Evolutionary conservation across 257 asterid genomes (phyloP), one percentile per base, ranked within the genome.

Genomic region (Rauvolfia tetraphylla): DNA sequence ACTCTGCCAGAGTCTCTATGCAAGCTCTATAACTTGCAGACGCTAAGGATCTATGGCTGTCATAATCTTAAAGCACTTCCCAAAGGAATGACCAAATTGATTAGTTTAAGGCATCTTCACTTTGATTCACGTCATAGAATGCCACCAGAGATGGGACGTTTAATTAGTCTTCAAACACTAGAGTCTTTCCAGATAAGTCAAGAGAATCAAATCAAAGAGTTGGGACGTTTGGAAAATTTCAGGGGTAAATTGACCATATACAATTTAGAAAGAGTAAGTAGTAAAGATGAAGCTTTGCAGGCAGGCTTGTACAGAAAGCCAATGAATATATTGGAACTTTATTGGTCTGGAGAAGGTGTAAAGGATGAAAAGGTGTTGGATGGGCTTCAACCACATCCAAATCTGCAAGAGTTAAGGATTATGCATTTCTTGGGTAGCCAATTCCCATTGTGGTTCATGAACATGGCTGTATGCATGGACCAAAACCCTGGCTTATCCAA

Each of bases 381-480:
- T 23, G 84, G 86, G 39, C 84, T 85, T 23, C 57, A 72, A 61
- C 86, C 88, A 8, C 83, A 80, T 68, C 59, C 67, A 8, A 25
- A 56, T 70, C 10, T 81, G 29, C 72, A 79, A 51, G n/a, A 34
- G 18, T 34, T 78, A 31, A 9, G 7, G 3, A 59, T 83, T 11
- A 0, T 3, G 6, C 10, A 66, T 34, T 85, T 75, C 49, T 18
- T 1, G 13, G 79, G 86, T 66, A 41, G 11, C 36, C 73, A 31
- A 20, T 75, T 82, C 18, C 82, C 82, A 29, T 46, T 8, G 5
- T 81, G 85, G 87, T 58, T 68, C 34, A 65, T 61, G 73, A 84
- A 56, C 25, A 42, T 77, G 83, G 33, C 12, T 13, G 76, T 4
- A 18, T 29, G 34, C 34, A 18, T 57, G 14, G 31, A 51, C 3